A percentile compares a stretch with the other conserved stretches of the same genome.
Conservation (phyloP, 164 flowering plant genomes). For the Magnolia officinalis region DNA sequence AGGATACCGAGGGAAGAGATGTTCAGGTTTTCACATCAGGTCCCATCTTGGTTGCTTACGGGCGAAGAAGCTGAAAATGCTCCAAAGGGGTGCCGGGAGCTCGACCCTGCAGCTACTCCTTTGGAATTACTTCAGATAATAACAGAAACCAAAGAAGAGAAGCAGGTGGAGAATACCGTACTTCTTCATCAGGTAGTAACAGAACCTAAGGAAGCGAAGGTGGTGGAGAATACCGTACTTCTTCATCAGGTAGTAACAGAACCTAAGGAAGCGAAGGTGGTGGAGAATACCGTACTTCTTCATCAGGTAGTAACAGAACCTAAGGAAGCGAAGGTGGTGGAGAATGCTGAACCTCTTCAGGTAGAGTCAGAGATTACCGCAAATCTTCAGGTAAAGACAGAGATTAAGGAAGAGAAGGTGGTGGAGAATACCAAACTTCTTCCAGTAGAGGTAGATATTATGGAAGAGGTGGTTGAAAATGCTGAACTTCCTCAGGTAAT, state of each 20-base stretch:
- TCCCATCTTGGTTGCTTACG: slow-evolving; percentile 69
- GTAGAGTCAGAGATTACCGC: not conserved
- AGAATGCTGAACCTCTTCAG: too few relatives aligned
- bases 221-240: not conserved
- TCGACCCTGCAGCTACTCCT: slow-evolving; percentile 99
- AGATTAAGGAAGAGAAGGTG: slow-evolving; percentile 13
- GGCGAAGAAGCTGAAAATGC: slow-evolving; percentile 39
- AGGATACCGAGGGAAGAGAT: slow-evolving; percentile 75
- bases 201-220: slow-evolving; percentile 10
- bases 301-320: slow-evolving; percentile 15
- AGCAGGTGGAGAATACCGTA: slow-evolving; percentile 5
- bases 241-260: slow-evolving; percentile 48
- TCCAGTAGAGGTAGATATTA: not conserved
- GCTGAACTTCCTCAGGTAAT: not conserved
- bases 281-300: slow-evolving; percentile 6
- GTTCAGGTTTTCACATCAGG: slow-evolving; percentile 90
- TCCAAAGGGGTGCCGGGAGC: slow-evolving; percentile 88
- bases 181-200: not conserved
- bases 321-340: too few relatives aligned
- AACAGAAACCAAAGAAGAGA: slow-evolving; percentile 21
- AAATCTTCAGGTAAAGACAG: not conserved
- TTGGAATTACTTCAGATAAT: slow-evolving; percentile 58
- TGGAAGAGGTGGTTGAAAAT: slow-evolving; percentile 9
- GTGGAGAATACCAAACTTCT: not conserved
- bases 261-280: slow-evolving; percentile 10